Conservation (phyloP, 768 basidiomycete species). For the Mycena epipterygia region DNA sequence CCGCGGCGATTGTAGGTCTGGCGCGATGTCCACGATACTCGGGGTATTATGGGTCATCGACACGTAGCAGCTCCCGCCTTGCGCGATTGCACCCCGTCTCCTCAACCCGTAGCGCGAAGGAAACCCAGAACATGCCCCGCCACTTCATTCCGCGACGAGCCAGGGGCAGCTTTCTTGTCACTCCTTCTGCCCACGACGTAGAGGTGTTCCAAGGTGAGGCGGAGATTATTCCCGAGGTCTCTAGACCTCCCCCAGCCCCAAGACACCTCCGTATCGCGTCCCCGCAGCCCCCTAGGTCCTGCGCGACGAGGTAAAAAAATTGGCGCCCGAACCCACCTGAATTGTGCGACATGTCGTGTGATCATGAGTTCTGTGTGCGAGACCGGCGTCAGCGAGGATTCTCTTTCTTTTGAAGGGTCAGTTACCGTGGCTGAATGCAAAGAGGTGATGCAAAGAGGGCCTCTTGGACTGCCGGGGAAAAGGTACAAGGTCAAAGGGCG, state of each 20-base stretch:
- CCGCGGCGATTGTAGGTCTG: too few relatives aligned
- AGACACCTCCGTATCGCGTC: neutral
- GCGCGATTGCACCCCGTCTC: too few relatives aligned
- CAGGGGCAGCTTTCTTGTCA: neutral
- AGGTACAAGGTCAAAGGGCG: constrained; percentile 11
- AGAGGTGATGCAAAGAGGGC: neutral
- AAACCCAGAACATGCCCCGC: too few relatives aligned
- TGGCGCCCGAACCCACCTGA: constrained; percentile 21
- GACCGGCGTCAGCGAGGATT: neutral
- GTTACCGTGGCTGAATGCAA: constrained; percentile 3
- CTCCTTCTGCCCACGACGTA: neutral
- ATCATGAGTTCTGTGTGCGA: constrained; percentile 23
- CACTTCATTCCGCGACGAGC: neutral
- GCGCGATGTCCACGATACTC: too few relatives aligned
- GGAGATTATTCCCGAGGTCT: neutral
- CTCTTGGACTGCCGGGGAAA: neutral
- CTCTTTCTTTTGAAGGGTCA: neutral
- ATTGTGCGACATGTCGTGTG: constrained; percentile 32
- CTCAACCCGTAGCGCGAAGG: too few relatives aligned
- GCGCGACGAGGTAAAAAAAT: neutral
- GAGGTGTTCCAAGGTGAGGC: too few relatives aligned
- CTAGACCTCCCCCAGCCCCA: neutral
- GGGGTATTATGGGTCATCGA: too few relatives aligned
- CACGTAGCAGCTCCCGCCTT: too few relatives aligned
- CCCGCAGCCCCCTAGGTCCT: neutral